These are phyloP conservation scores for Stagonosporopsis tanaceti DNA, from an alignment of 2,329 filamentous ascomycete genomes.

Conservation along the genomic window DNA sequence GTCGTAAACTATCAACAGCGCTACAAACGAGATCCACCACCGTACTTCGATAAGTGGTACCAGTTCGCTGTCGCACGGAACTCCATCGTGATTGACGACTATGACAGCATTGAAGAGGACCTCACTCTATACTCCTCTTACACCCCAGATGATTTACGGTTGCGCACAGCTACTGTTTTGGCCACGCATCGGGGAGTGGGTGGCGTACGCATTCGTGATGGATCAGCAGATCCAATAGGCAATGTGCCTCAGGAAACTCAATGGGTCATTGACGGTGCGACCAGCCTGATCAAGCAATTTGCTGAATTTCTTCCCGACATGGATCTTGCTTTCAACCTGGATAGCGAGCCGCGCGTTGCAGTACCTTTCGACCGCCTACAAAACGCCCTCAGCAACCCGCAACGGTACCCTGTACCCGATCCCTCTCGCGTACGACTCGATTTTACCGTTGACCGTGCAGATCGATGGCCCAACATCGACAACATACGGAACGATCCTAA, in stretches of 20 bases:
- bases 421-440: conserved; percentile 32
- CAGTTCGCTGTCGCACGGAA: conserved; percentile 61
- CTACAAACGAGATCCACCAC: conserved; percentile 64
- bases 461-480: conserved; percentile 47
- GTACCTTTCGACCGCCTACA: conserved; percentile 55
- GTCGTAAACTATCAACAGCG: conserved; percentile 60
- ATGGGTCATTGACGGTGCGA: conserved; percentile 66
- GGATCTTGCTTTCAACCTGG: conserved; percentile 70
- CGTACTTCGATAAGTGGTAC: conserved; percentile 68
- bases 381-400: conserved; percentile 36
- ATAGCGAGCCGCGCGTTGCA: conserved; percentile 66
- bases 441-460: conserved; percentile 51
- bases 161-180: conserved; percentile 61
- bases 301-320: conserved; percentile 66
- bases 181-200: conserved; percentile 63
- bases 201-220: conserved; percentile 64
- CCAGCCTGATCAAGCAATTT: conserved; percentile 60
- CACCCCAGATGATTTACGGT: conserved; percentile 59
- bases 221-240: conserved; percentile 51
- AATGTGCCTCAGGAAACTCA: conserved; percentile 63
- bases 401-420: conserved; percentile 33
- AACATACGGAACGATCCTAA: conserved; percentile 36
- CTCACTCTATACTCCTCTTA: conserved; percentile 64
- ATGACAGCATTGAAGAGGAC: conserved; percentile 66
- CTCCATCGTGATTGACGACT: conserved; percentile 66